Conservation (phyloP, 192 early-diverging fungal genomes). For the Podila minutissima region DNA sequence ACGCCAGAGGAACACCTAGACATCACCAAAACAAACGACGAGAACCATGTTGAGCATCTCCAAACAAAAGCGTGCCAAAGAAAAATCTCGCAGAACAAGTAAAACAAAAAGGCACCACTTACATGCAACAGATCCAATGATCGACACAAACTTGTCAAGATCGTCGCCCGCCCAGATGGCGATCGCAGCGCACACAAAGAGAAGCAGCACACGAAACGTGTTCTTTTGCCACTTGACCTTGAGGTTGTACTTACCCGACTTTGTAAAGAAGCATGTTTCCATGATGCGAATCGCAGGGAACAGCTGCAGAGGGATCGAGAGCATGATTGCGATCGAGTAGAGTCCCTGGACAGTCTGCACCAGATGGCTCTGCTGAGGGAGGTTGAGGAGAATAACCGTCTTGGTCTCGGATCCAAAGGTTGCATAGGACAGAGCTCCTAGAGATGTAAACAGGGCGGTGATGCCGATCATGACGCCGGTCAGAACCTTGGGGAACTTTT, state of each 20-base stretch:
- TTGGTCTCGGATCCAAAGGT: conserved; percentile 87
- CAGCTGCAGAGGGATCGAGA: conserved; percentile 91
- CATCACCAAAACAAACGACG: neutral
- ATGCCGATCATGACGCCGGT: conserved; percentile 81
- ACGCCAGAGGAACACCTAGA: conserved; percentile 71
- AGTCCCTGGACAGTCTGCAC: conserved; percentile 82
- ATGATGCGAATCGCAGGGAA: conserved; percentile 96
- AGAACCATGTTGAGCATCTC: neutral
- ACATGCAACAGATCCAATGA: conserved; percentile 48
- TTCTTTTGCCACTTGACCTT: conserved; percentile 92
- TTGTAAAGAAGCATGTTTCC: conserved; percentile 83
- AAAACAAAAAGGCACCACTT: conserved; percentile 3
- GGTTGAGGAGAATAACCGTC: conserved; percentile 89
- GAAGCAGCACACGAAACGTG: conserved; percentile 74
- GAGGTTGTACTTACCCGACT: conserved; percentile 81
- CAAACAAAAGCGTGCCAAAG: neutral
- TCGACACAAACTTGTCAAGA: conserved; percentile 83
- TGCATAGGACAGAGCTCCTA: conserved; percentile 86
- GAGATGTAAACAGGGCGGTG: conserved; percentile 81
- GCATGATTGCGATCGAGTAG: conserved; percentile 92
- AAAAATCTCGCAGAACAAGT: neutral
- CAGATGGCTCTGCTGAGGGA: conserved; percentile 73
- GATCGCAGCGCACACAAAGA: conserved; percentile 74
- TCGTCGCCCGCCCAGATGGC: conserved; percentile 82
- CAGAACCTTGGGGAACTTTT: conserved; percentile 85